Percentiles rank a stretch among this genome's conserved stretches.
Conservation (phyloP, 768 basidiomycete species). For the Tricholoma furcatifolium region DNA sequence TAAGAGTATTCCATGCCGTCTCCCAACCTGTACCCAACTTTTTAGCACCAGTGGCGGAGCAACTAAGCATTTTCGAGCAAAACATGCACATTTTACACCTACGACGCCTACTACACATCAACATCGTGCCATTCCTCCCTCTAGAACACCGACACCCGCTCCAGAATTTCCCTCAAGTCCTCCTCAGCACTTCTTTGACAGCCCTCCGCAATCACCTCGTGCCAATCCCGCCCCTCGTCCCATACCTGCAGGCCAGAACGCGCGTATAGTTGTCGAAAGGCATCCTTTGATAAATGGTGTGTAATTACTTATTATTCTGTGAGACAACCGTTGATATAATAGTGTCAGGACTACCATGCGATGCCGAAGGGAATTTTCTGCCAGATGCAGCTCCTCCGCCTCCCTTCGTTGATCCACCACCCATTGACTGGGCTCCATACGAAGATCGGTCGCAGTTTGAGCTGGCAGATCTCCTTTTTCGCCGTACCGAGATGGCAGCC, state of each 20-base stretch:
- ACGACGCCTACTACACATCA: too few relatives aligned
- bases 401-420: neutral
- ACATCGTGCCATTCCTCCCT: too few relatives aligned
- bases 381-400: neutral
- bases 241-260: neutral
- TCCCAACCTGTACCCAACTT: neutral
- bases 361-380: conserved; percentile 2
- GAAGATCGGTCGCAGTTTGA: neutral
- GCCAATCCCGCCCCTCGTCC: neutral
- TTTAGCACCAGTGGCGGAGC: neutral
- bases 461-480: too few relatives aligned
- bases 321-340: too few relatives aligned
- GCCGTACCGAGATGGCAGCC: conserved; percentile 1
- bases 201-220: neutral
- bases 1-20: neutral
- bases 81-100: neutral
- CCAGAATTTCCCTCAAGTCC: too few relatives aligned
- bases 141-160: too few relatives aligned
- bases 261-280: neutral
- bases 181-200: too few relatives aligned
- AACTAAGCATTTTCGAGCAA: neutral
- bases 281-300: conserved; percentile 5
- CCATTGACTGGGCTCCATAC: conserved; percentile 1
- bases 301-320: neutral
- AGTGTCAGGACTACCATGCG: neutral